phyloP scores from a whole-genome alignment of 345 rosid species.

The Punica granatum region DNA sequence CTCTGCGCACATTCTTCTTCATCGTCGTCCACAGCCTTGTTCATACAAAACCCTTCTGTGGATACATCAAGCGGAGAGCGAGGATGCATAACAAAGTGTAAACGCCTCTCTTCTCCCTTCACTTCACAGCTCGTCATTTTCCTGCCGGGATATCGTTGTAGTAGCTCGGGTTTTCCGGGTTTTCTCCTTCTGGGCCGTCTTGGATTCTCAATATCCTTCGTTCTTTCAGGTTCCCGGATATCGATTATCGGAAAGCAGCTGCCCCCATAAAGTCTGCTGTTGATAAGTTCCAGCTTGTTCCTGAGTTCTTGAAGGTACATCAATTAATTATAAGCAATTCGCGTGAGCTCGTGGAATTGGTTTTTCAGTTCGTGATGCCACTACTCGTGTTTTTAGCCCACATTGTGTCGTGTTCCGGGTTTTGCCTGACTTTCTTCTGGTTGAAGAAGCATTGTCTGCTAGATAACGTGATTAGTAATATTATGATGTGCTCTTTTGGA shows the following conservation, averaged over 20 bases:
- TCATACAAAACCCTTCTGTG: not conserved
- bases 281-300: conserved; percentile 54
- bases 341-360: not conserved
- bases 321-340: not conserved
- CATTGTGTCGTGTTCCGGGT: too few species aligned
- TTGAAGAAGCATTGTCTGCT: not conserved
- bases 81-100: not conserved
- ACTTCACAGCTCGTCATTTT: not conserved
- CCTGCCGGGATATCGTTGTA: not conserved
- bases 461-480: not conserved
- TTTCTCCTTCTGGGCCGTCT: not conserved
- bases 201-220: not conserved
- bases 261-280: conserved; percentile 48
- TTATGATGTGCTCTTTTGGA: not conserved
- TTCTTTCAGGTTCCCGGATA: conserved; percentile 9
- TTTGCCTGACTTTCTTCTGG: too few species aligned
- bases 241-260: conserved; percentile 35
- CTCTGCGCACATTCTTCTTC: not conserved
- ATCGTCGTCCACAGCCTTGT: not conserved
- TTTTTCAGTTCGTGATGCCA: not conserved
- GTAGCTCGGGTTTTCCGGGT: not conserved
- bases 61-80: not conserved
- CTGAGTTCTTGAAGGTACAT: conserved; percentile 60
- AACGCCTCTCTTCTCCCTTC: conserved; percentile 1
- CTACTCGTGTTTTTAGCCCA: too few species aligned